Conservation (phyloP, 140 eudicot species). For the Erigeron philadelphicus region DNA sequence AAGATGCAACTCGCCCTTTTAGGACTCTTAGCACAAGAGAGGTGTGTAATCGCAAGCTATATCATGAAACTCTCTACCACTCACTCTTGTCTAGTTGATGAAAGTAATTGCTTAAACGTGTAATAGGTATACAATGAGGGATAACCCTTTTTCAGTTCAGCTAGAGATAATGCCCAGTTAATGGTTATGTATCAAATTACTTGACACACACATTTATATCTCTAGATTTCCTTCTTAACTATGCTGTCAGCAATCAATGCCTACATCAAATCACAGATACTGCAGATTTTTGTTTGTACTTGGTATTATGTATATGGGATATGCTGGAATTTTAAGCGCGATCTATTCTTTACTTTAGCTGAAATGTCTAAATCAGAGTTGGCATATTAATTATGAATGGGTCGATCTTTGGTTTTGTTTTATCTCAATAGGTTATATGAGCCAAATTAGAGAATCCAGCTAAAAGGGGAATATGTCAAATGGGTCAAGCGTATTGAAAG, state of each 20-base stretch:
- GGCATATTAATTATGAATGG: not conserved
- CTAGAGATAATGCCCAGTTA: not conserved
- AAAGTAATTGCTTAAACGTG: not conserved
- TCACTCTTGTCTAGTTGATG: slow-evolving; percentile 7
- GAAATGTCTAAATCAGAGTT: not conserved
- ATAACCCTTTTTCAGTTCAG: not conserved
- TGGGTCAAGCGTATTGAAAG: too few species aligned
- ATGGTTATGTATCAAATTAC: slow-evolving; percentile 14
- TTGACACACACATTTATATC: not conserved
- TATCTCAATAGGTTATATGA: not conserved
- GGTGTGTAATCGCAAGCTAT: slow-evolving; percentile 41
- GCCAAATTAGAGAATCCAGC: not conserved
- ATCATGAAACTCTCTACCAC: not conserved
- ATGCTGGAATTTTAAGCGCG: not conserved
- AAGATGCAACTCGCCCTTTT: slow-evolving; percentile 46
- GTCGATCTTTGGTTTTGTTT: not conserved
- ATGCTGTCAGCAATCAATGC: slow-evolving; percentile 9
- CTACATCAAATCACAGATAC: slow-evolving; percentile 2
- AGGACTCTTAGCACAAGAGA: slow-evolving; percentile 94
- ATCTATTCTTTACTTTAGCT: not conserved
- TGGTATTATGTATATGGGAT: slow-evolving; percentile 10
- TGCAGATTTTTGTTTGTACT: slow-evolving; percentile 6
- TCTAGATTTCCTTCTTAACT: not conserved
- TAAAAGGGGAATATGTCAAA: not conserved
- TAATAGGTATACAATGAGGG: not conserved